Evolutionary conservation across 1,284 basidiomycete genomes (phyloP), one percentile per base, ranked within the genome.

Genomic region (Moesziomyces antarcticus): DNA sequence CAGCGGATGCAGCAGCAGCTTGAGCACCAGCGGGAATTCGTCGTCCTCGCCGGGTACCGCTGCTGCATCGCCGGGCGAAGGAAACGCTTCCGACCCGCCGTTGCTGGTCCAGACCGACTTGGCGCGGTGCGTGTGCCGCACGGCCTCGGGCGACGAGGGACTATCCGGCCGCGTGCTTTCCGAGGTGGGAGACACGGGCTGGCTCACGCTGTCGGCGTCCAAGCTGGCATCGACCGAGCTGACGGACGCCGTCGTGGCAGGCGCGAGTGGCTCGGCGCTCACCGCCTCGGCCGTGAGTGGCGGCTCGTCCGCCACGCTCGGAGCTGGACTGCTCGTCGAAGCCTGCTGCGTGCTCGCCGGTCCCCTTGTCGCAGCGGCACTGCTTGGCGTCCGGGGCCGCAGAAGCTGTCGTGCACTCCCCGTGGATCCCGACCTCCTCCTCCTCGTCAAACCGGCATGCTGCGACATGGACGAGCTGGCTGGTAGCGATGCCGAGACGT

Each of bases 1-100:
- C n/a, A 83, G 62, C 1, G 79, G 72, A 50, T 77, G 74, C 24
- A 83, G 50, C 1, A 83, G 56, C 5, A 81, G 53, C 57, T 71
- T 66, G 45, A 79, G 73, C 21, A 72, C 66, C 8, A 63, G 27
- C 3, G 77, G 73, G 6, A 79, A 70, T 33, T 69, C 73, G 47
- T 79, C 66, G 1, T 73, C 65, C 25, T 73, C 71, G 6, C 50
- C 42, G 2, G 25, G 48, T 1, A n/a, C 72, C 10, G n/a, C 20
- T 20, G 47, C 33, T 13, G 21, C 35, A 0, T 35, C 10, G 14
- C 30, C n/a, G 7, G 37, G 37, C 16, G 37, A 18, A 18, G 16
- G 37, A 6, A 40, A 14, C 3, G 41, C 35, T 7, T 30, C 33
- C 22, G 33, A 10, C 6, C 9, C 3, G 11, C 21, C 49, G 14